A percentile compares a stretch with the other conserved stretches of the same genome.
Conservation (phyloP, 1,284 basidiomycete species). For the Puccinia hordei region DNA sequence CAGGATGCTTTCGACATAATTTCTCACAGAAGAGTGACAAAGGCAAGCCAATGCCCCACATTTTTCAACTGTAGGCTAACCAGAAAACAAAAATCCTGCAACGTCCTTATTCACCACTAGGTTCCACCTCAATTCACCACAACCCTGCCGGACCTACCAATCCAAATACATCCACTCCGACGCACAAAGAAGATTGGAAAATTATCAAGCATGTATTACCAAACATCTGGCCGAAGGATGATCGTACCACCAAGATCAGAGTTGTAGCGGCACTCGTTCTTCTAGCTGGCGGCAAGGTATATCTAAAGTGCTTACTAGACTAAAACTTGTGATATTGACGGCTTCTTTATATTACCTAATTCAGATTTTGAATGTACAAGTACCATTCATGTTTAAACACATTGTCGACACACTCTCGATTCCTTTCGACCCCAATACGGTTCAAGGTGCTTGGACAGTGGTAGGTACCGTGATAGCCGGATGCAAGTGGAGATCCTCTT, state of each 20-base stretch:
- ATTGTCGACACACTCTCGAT: slow-evolving; percentile 42
- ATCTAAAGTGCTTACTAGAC: slow-evolving; percentile 5
- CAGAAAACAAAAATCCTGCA: not conserved
- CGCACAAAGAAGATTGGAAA: slow-evolving; percentile 51
- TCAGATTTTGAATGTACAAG: slow-evolving; percentile 50
- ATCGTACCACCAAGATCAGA: slow-evolving; percentile 64
- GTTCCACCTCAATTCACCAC: not conserved
- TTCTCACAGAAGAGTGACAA: not conserved
- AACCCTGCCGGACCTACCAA: not conserved
- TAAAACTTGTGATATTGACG: not conserved
- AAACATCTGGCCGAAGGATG: slow-evolving; percentile 67
- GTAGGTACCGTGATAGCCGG: slow-evolving; percentile 49
- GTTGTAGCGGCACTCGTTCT: slow-evolving; percentile 81
- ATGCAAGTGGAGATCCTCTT: slow-evolving; percentile 23
- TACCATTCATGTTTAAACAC: slow-evolving; percentile 50
- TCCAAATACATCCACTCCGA: slow-evolving; percentile 3
- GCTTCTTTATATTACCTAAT: not conserved
- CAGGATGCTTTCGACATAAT: not conserved
- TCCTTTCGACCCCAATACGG: slow-evolving; percentile 45
- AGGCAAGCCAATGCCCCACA: not conserved
- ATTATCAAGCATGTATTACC: slow-evolving; percentile 65
- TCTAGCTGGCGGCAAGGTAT: slow-evolving; percentile 82
- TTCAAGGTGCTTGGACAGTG: slow-evolving; percentile 42
- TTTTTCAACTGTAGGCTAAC: not conserved
- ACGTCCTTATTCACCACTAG: not conserved